Percentiles rank a stretch among this genome's conserved stretches.
Evolutionary conservation across 129 eudicot species (phyloP).

Genomic region (Arctium lappa): DNA sequence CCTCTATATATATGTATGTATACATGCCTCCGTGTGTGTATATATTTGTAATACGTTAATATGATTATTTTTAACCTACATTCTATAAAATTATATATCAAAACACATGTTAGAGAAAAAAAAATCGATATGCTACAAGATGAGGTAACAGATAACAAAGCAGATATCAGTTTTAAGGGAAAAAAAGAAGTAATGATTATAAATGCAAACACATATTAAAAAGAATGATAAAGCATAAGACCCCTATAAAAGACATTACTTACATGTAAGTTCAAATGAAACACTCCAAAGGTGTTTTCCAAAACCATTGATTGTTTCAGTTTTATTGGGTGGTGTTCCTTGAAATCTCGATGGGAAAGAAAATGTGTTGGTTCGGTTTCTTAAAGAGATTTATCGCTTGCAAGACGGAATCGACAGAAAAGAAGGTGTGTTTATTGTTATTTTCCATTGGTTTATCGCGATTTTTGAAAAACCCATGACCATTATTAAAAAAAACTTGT

Average conservation of each 20-base stretch:
- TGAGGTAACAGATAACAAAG: background rate
- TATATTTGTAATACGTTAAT: background rate
- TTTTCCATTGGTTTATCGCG: background rate
- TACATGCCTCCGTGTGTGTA: too few species aligned
- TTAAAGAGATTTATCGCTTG: slow-evolving; percentile 55
- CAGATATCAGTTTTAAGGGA: background rate
- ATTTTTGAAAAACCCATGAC: background rate
- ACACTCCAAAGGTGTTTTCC: slow-evolving; percentile 4
- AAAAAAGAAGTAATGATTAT: background rate
- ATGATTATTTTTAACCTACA: background rate
- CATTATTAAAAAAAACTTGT: background rate
- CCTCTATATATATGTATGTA: background rate
- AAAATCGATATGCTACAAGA: background rate
- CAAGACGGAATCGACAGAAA: slow-evolving; percentile 42
- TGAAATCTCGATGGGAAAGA: slow-evolving; percentile 57
- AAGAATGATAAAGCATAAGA: background rate
- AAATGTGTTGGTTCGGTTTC: slow-evolving; percentile 49
- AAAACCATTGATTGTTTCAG: background rate
- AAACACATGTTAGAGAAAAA: too few species aligned
- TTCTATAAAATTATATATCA: too few species aligned
- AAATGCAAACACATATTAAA: background rate
- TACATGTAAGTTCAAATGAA: background rate
- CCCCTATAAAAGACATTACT: background rate
- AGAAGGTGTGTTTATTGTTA: slow-evolving; percentile 36
- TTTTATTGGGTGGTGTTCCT: background rate